Evolutionary conservation across 192 early-diverging fungal genomes (phyloP).

Genomic region (Backusella westeae): DNA sequence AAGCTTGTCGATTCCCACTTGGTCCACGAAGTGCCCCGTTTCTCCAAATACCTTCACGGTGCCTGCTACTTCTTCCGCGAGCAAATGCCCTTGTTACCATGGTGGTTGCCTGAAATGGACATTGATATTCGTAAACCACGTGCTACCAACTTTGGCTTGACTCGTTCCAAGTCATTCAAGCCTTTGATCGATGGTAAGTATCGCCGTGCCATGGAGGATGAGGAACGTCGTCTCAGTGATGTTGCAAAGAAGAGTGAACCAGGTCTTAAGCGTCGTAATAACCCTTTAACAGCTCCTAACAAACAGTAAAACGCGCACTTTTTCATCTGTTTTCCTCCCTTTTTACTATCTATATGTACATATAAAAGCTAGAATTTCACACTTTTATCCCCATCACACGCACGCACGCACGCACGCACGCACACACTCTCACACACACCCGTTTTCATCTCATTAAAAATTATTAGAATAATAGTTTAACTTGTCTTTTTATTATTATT

Average conservation of each 20-base stretch:
- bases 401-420: neutral
- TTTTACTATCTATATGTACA: neutral
- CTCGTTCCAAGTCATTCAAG: conserved; percentile 38
- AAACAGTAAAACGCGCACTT: neutral
- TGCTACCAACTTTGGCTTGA: conserved; percentile 32
- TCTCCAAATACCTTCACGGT: conserved; percentile 50
- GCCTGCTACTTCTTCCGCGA: conserved; percentile 44
- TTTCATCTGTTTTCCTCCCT: neutral
- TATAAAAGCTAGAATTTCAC: neutral
- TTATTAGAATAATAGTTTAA: neutral
- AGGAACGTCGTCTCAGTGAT: conserved; percentile 25
- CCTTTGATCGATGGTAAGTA: conserved; percentile 37
- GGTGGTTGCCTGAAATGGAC: conserved; percentile 54
- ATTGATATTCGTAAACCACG: conserved; percentile 50
- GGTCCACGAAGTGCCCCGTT: conserved; percentile 49
- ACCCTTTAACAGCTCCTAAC: neutral
- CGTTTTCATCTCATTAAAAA: neutral
- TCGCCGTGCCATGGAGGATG: conserved; percentile 29
- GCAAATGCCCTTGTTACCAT: conserved; percentile 44
- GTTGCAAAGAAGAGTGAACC: conserved; percentile 41
- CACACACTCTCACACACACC: neutral
- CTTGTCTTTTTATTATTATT: neutral
- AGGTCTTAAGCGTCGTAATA: conserved; percentile 10
- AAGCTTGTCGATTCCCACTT: conserved; percentile 41
- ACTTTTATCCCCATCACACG: neutral